Evolutionary conservation across 345 rosid genomes (phyloP), one percentile per base, ranked within the genome.

Genomic region (Syzygium oleosum): DNA sequence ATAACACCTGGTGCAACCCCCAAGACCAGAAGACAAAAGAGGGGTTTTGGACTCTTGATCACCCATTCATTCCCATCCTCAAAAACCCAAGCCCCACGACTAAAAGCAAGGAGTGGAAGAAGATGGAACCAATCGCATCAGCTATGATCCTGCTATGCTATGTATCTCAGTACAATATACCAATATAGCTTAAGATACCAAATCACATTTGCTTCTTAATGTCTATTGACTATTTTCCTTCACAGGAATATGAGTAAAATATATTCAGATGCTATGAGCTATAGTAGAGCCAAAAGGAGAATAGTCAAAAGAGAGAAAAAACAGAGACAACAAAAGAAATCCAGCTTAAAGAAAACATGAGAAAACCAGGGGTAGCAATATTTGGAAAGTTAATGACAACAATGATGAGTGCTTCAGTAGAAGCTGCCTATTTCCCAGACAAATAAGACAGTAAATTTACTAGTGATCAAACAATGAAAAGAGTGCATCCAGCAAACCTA

Each of bases 401-500:
- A 25, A 2, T 58, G 63, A 58, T 58, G 63, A 23, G 27, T 22
- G 63, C 63, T 19, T 38, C 83, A 73, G 38, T 7, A 61, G 49
- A 38, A 38, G 83, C 83, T 73, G 27, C 2, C 86, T 84, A 84
- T 52, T 52, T 84, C 86, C 46, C 49, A 84, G 25, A 52, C 25
- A 5, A 84, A 84, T 22, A 38, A 34, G 83, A 38, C 83, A 73
- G 49, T 38, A 73, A 19, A 73, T 38, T 73, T 38, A 73, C 83
- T 73, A 73, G 49, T 34, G 83, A 73, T 73, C 27, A 34, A 23
- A 16, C 9, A 55, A 54, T 10, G 59, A 56, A 54, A 4, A 52
- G 85, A 52, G 79, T 46, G n/a, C 56, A 65, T 88, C 49, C 46
- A 13, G 68, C 23, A 84, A 85, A 95, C 99, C 99, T 89, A 98